Evolutionary conservation across 164 flowering plant genomes (phyloP), one percentile per base, ranked within the genome.

Genomic region (Nymphaea thermarum): DNA sequence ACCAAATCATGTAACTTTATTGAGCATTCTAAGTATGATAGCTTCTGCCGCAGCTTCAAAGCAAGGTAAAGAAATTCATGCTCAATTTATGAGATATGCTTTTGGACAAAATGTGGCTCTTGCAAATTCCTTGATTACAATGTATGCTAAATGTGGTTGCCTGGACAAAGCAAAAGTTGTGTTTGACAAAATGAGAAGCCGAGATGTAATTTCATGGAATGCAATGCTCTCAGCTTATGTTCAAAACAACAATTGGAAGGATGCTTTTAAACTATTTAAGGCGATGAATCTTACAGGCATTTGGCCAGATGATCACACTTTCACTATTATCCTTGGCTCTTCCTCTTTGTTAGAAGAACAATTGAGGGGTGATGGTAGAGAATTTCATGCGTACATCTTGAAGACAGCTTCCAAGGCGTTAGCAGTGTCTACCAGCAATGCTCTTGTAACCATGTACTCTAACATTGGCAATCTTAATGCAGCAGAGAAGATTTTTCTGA

Each of bases 151-250:
- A 67, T 75, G 76, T 65, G 59, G 66, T 69, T 73, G 74, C 69
- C 66, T 68, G 42, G 17, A 4, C 44, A 73, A 70, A 66, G 77
- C 79, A 1, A 67, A 59, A 17, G 7, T n/a, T 43, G 72, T 77
- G 63, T 77, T 77, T 65, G 74, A 75, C 43, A 71, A 62, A 11
- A 18, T 73, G 65, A 61, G 63, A 6, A 43, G 42, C 18, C 75
- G 66, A 65, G 82, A 80, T 65, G 25, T 70, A 47, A 61, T 80
- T 57, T 59, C 79, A 60, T 80, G 82, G 80, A 80, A 77, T 68
- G 73, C 80, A 18, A 65, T 80, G 74, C 73, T 80, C 41, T 17
- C 80, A 25, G 79, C 74, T 8, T 74, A 71, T 74, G 75, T 71
- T 43, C 77, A 76, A 64, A 71, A 77, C 64, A 73, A 68, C 44